Evolutionary conservation across 768 basidiomycete species (phyloP).

Genomic region (Galerina sulciceps): DNA sequence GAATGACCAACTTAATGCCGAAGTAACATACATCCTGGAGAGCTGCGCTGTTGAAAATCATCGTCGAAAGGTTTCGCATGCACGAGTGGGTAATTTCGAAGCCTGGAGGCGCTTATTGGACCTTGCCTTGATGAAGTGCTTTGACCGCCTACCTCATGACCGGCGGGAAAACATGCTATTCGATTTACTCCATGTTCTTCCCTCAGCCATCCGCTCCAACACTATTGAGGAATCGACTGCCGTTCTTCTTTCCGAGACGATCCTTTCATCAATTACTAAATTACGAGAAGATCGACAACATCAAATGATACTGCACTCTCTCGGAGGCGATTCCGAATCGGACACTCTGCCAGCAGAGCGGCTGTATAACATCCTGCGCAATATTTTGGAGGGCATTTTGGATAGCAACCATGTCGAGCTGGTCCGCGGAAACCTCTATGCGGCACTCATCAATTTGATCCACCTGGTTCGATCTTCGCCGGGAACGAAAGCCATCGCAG

Average conservation of each 20-base stretch:
- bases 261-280: slow-evolving; percentile 84
- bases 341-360: slow-evolving; percentile 82
- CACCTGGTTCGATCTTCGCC: slow-evolving; percentile 62
- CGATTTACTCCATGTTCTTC: slow-evolving; percentile 85
- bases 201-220: slow-evolving; percentile 64
- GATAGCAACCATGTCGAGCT: slow-evolving; percentile 81
- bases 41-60: slow-evolving; percentile 90
- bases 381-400: slow-evolving; percentile 73
- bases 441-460: slow-evolving; percentile 86
- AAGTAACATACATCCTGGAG: slow-evolving; percentile 78
- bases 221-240: slow-evolving; percentile 75
- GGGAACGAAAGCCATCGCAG: slow-evolving; percentile 20
- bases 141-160: slow-evolving; percentile 80
- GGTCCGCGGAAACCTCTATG: slow-evolving; percentile 95
- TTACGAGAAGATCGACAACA: slow-evolving; percentile 83
- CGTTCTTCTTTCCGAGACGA: slow-evolving; percentile 82
- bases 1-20: slow-evolving; percentile 66
- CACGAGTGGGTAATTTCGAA: slow-evolving; percentile 72
- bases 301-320: slow-evolving; percentile 68
- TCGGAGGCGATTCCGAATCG: slow-evolving; percentile 63
- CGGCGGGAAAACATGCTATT: slow-evolving; percentile 88
- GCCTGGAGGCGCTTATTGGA: slow-evolving; percentile 88
- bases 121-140: slow-evolving; percentile 85
- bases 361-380: slow-evolving; percentile 73
- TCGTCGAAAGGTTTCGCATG: slow-evolving; percentile 76